Evolutionary conservation across 768 basidiomycete genomes (phyloP).

Genomic region (Psilocybe cubensis): DNA sequence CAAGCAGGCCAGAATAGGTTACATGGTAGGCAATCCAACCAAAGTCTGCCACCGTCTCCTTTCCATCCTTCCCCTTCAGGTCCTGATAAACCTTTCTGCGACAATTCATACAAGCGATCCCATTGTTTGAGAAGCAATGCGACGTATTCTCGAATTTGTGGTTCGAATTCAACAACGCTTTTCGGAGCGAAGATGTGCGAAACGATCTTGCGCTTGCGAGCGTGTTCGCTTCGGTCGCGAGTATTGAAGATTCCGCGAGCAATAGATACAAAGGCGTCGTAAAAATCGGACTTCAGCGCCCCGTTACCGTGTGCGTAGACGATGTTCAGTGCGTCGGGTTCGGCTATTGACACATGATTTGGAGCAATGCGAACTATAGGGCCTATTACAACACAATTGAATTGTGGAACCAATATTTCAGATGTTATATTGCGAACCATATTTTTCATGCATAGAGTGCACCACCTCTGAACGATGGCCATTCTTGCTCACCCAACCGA

Average conservation of each 20-base stretch:
- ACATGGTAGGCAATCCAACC: constrained; percentile 79
- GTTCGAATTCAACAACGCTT: constrained; percentile 85
- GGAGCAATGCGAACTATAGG: constrained; percentile 74
- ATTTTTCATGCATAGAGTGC: constrained; percentile 71
- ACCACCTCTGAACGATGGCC: constrained; percentile 79
- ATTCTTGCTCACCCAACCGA: constrained; percentile 63
- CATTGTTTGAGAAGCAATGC: constrained; percentile 67
- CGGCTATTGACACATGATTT: constrained; percentile 76
- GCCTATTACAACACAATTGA: constrained; percentile 40
- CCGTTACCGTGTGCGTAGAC: constrained; percentile 87
- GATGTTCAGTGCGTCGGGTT: constrained; percentile 74
- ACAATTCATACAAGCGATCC: constrained; percentile 67
- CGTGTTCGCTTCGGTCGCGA: constrained; percentile 75
- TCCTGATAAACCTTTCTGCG: constrained; percentile 59
- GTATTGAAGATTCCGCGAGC: constrained; percentile 78
- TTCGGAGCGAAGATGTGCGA: constrained; percentile 86
- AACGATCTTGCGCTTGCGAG: constrained; percentile 91
- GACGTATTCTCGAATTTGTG: constrained; percentile 69
- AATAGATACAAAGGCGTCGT: constrained; percentile 80
- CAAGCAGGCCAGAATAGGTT: constrained; percentile 27
- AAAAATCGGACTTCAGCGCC: constrained; percentile 79
- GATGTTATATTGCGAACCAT: constrained; percentile 51
- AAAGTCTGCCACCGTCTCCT: constrained; percentile 64
- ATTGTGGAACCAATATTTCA: neutral
- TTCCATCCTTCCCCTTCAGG: constrained; percentile 67